A percentile compares a stretch with the other conserved stretches of the same genome.
Evolutionary conservation across 495 filamentous ascomycete species (phyloP).

Genomic region (Aspergillus asperescens): DNA sequence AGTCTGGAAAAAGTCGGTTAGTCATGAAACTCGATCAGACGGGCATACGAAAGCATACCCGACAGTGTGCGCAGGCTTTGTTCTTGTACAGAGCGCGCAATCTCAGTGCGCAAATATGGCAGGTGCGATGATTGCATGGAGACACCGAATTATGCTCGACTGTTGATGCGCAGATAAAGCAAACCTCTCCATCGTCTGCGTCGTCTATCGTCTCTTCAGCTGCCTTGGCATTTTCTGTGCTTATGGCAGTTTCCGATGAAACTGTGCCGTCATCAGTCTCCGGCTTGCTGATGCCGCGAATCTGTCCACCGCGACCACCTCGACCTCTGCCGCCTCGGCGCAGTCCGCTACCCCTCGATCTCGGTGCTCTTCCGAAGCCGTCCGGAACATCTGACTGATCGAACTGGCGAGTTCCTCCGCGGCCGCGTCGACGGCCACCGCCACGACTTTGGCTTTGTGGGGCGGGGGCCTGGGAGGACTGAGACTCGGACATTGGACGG

Average conservation of each 20-base stretch:
- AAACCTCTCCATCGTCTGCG: conserved; percentile 70
- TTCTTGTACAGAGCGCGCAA: conserved; percentile 91
- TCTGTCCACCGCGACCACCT: conserved; percentile 30
- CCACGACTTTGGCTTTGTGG: conserved; percentile 34
- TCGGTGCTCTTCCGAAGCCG: conserved; percentile 21
- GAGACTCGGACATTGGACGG: conserved; percentile 35
- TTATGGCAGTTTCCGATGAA: neutral
- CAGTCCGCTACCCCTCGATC: conserved; percentile 24
- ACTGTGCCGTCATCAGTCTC: conserved; percentile 3
- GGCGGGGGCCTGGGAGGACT: conserved; percentile 23
- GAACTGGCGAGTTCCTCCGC: conserved; percentile 31
- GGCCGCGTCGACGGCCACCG: conserved; percentile 37
- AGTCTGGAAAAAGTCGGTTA: conserved; percentile 47
- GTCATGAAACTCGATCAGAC: neutral
- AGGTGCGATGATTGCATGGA: conserved; percentile 91
- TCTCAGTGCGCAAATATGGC: conserved; percentile 89
- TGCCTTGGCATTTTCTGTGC: conserved; percentile 21
- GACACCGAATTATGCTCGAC: conserved; percentile 79
- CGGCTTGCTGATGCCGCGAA: conserved; percentile 15
- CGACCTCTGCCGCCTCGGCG: conserved; percentile 30
- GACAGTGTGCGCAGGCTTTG: conserved; percentile 89
- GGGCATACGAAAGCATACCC: conserved; percentile 47
- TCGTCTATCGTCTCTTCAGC: conserved; percentile 37
- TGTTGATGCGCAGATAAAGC: conserved; percentile 92
- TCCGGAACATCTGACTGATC: conserved; percentile 25